These are phyloP conservation scores for Pelargonium australe DNA, from an alignment of 441 rosid species.

Conservation along the genomic window DNA sequence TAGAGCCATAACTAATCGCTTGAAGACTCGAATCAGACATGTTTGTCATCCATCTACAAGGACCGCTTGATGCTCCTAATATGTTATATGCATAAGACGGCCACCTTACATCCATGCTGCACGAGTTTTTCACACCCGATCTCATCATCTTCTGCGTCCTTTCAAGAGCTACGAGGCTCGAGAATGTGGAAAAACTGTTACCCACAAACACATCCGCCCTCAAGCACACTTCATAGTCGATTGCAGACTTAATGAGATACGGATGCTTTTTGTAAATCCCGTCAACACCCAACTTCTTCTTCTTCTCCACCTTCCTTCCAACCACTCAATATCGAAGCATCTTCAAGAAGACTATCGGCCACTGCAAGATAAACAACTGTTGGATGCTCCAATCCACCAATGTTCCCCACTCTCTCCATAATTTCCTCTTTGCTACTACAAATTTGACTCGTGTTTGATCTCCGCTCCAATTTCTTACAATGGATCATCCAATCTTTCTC, in stretches of 20 bases:
- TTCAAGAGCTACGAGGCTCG: slow-evolving; percentile 78
- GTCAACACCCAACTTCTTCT: slow-evolving; percentile 67
- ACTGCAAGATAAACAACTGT: slow-evolving; percentile 72
- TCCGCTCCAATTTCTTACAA: slow-evolving; percentile 79
- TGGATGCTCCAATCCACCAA: slow-evolving; percentile 38
- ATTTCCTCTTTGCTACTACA: slow-evolving; percentile 90
- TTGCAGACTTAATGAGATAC: slow-evolving; percentile 80
- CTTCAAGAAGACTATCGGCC: slow-evolving; percentile 73
- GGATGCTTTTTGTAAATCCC: slow-evolving; percentile 62
- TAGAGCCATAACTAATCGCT: slow-evolving; percentile 82
- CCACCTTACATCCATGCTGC: slow-evolving; percentile 52
- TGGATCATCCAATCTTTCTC: slow-evolving; percentile 99
- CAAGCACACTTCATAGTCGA: slow-evolving; percentile 87
- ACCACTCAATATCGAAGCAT: slow-evolving; percentile 55
- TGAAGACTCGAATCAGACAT: slow-evolving; percentile 69
- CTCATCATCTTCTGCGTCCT: slow-evolving; percentile 68
- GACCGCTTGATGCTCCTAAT: slow-evolving; percentile 50
- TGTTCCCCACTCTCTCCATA: slow-evolving; percentile 64
- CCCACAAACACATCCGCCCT: slow-evolving; percentile 81
- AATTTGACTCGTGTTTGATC: slow-evolving; percentile 50
- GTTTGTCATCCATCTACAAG: slow-evolving; percentile 75
- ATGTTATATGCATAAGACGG: slow-evolving; percentile 85
- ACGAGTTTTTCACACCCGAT: slow-evolving; percentile 48
- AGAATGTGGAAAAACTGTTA: slow-evolving; percentile 89
- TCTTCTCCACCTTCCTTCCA: slow-evolving; percentile 75